Base-by-base conservation (phyloP, 129 eudicot species). In the Flaveria linearis region DNA sequence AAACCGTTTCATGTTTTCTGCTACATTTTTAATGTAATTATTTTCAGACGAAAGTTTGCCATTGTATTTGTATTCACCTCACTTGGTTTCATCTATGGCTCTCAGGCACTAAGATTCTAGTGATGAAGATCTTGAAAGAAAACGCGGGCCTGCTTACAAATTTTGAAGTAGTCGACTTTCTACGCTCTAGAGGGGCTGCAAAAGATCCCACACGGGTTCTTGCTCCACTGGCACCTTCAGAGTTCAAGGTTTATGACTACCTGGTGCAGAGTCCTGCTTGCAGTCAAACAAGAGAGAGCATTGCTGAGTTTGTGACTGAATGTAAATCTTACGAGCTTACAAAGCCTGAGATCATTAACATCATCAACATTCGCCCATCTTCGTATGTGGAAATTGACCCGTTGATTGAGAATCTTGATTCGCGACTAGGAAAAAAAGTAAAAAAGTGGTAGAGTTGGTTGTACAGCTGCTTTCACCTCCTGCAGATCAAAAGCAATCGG, bases 241-340 rank as follows among this genome's bases (percentile, higher is more conserved):
- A 92, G 60, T 84, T 76, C 81, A 89, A 92, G 87, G 97, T 87
- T 81, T 92, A 75, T 52, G 98, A 89, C 79, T 86, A 88, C 83
- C 74, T 92, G 60, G 90, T 74, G 78, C 83, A 82, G 25, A 83
- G 64, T 73, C 86, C 72, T 55, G 86, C 92, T 9, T 80, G 76
- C 78, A 82, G 70, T 76, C 96, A 88, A 71, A 86, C 98, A 4
- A 83, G 86, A 76, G 92, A 90, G 36, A 86, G 79, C 49, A 78
- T 92, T 20, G 64, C 33, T 22, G 81, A 82, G 33, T 85, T 86
- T 74, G 61, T 78, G 78, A 80, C 46, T 28, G 85, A 90, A 80
- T 81, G 86, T 72, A 82, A 85, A 76, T 75, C 77, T 9, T 90
- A 71, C 81, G 78, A 86, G 49, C 92, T 92, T 65, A 84, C 89